Evolutionary conservation across 2,329 filamentous ascomycete genomes (phyloP), one percentile per base, ranked within the genome.

Genomic region (Tolypocladium paradoxum): DNA sequence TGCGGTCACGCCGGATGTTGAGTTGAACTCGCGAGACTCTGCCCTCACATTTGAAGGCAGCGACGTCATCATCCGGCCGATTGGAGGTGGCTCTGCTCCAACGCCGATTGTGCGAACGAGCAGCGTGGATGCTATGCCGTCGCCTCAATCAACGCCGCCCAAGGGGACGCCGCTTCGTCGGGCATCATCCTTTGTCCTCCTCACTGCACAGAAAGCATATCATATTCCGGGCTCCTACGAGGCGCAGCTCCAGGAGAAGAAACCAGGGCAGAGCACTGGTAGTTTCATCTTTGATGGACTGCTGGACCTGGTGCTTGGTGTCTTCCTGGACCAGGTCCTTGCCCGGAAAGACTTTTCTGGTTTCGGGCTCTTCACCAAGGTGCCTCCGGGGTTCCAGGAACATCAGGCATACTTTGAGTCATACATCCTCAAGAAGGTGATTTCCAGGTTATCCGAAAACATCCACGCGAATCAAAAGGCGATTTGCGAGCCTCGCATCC

Each of bases 391-490:
- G 0, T 96, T 95, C 62, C 83, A 92, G 60, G 93, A 97, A 65
- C 90, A 97, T 60, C 91, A 96, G 62, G 90, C 90, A 0, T 95
- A 91, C 65, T 96, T 99, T 59, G 90, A 95, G 64, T 95, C 93
- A 0, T 96, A 91, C 64, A 74, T 97, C 3, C 73, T 97, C 22
- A 82, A 84, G 31, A 86, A 85, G 58, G 83, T 88, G 0, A 79
- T 96, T 47, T 78, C 83, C 3, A 82, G 87, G 33, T 71, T 96
- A 18, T 81, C 81, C 35, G 87, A 80, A 54, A 76, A 82, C 24
- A 77, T 97, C 9, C 82, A 88, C 55, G 70, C 85, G 2, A 81
- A 91, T 57, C 83, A 88, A 61, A 83, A 84, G 53, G 72, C 85
- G 0, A 75, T 97, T 2, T 81, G 82, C 53, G 91, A 97, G 64